Conservation (phyloP, 2,329 filamentous ascomycete genomes). For the Talaromyces sp. region DNA sequence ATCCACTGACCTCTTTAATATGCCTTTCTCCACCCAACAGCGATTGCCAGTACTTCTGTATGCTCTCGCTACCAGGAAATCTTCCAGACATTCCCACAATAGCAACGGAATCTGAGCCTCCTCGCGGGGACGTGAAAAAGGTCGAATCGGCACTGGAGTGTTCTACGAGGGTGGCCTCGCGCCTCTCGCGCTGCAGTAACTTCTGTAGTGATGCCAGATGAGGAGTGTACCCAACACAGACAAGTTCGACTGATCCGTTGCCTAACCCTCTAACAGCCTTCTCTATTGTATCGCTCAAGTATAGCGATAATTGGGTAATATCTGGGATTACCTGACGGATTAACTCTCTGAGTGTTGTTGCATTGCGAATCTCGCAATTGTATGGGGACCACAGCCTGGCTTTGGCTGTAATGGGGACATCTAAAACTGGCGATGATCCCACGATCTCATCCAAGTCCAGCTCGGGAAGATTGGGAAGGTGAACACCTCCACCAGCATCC, state of each 20-base stretch:
- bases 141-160: not conserved
- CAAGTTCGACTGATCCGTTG: not conserved
- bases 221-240: not conserved
- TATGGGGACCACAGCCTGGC: not conserved
- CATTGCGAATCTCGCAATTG: not conserved
- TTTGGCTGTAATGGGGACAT: not conserved
- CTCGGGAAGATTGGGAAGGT: not conserved
- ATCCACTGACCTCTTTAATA: conserved; percentile 50
- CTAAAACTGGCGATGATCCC: not conserved
- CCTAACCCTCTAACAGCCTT: not conserved
- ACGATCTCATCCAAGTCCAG: not conserved
- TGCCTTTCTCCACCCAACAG: conserved; percentile 63
- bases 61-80: conserved; percentile 60
- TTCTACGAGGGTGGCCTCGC: not conserved
- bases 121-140: conserved; percentile 11
- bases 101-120: conserved; percentile 49
- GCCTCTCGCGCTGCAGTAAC: not conserved
- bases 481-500: not conserved
- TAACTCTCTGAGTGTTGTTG: not conserved
- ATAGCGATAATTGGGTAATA: not conserved
- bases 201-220: not conserved
- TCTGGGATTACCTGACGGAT: not conserved
- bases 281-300: not conserved
- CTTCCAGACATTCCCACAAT: conserved; percentile 75
- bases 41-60: conserved; percentile 65